phyloP scores from a whole-genome alignment of 495 filamentous ascomycete genomes.

The Penicillium salamii region DNA sequence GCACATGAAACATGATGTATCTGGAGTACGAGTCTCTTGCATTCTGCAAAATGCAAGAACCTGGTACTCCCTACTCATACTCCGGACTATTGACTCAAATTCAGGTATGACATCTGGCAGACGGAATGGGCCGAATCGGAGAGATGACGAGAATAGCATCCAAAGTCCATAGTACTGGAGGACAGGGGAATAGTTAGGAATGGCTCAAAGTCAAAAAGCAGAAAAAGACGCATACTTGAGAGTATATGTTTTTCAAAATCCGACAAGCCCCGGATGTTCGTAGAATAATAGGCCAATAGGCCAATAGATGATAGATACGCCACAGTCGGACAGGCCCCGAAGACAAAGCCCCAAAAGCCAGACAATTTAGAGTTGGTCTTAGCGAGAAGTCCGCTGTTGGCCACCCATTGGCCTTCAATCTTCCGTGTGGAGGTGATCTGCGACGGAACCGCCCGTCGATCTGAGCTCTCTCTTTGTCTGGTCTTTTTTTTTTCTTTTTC shows the following conservation, averaged over 20 bases:
- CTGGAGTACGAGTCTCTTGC: background rate
- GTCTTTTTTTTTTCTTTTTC: background rate
- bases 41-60: too few species aligned
- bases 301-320: slow-evolving; percentile 12
- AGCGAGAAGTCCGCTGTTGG: slow-evolving; percentile 24
- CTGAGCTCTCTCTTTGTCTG: slow-evolving; percentile 7
- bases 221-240: background rate
- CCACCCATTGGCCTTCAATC: slow-evolving; percentile 34
- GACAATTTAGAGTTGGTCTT: slow-evolving; percentile 25
- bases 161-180: too few species aligned
- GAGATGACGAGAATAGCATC: too few species aligned
- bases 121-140: too few species aligned
- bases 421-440: slow-evolving; percentile 39
- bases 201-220: background rate
- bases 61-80: too few species aligned
- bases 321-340: background rate
- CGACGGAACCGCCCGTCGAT: slow-evolving; percentile 40
- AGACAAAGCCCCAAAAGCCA: slow-evolving; percentile 4
- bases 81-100: background rate
- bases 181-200: background rate
- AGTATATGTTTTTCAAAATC: too few species aligned
- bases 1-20: slow-evolving; percentile 3
- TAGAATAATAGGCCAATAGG: slow-evolving; percentile 37
- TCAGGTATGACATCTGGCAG: background rate
- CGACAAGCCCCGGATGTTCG: too few species aligned